Percentiles rank a stretch among this genome's conserved stretches.
Evolutionary conservation across 495 filamentous ascomycete genomes (phyloP).

Genomic region (Pyrenopolyporus hunteri): DNA sequence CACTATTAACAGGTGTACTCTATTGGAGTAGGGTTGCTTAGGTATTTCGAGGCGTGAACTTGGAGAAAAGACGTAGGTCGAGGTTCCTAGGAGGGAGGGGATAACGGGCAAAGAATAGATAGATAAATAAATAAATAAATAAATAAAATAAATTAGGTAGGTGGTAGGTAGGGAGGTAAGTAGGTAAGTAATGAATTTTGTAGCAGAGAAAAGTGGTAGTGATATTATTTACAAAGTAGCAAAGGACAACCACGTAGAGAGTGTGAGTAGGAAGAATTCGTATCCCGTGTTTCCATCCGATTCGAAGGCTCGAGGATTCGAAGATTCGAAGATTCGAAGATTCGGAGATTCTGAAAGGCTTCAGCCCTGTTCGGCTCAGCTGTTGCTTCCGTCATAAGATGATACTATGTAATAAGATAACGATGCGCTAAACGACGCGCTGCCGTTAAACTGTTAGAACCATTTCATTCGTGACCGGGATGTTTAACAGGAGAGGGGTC

Average conservation of each 20-base stretch:
- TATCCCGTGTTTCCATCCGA: slow-evolving; percentile 10
- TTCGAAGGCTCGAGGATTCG: slow-evolving; percentile 9
- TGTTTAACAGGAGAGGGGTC: not conserved
- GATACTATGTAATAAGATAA: not conserved
- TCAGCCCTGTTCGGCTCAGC: too few species aligned
- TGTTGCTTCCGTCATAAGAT: not conserved
- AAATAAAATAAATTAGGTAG: not conserved
- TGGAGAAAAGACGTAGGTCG: too few species aligned
- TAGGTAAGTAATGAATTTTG: not conserved
- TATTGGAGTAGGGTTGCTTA: too few species aligned
- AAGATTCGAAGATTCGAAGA: not conserved
- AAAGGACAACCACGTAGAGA: too few species aligned
- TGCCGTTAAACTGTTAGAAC: too few species aligned
- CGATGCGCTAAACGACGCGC: not conserved
- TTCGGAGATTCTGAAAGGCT: not conserved
- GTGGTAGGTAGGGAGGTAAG: not conserved
- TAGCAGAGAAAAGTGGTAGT: not conserved
- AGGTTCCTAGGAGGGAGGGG: too few species aligned
- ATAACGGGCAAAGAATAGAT: too few species aligned
- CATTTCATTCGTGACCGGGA: too few species aligned
- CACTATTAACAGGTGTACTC: not conserved
- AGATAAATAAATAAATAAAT: too few species aligned
- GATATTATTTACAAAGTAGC: not conserved
- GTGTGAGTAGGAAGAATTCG: too few species aligned
- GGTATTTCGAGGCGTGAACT: too few species aligned